Percentiles rank a stretch among this genome's conserved stretches.
Evolutionary conservation across 306 rosid species (phyloP).

Genomic region (Cicer cuneatum): DNA sequence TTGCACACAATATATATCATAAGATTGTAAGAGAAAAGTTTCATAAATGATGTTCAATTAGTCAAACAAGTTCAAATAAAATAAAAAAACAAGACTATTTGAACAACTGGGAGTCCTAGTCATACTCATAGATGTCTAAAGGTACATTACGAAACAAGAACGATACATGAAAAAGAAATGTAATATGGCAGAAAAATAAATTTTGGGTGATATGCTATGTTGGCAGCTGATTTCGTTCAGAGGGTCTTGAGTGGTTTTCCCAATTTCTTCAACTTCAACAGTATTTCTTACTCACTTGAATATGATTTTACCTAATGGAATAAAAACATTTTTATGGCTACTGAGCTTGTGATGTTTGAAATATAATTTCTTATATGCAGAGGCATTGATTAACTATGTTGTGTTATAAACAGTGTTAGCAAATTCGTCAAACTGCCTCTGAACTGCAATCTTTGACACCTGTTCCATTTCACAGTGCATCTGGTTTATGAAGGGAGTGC

Average conservation of each 20-base stretch:
- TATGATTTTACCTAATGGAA: not conserved
- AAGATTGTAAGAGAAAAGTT: slow-evolving; percentile 23
- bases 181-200: not conserved
- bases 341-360: not conserved
- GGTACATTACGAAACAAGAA: slow-evolving; percentile 23
- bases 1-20: slow-evolving; percentile 36
- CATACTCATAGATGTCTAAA: slow-evolving; percentile 21
- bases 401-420: not conserved
- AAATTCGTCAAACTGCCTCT: slow-evolving; percentile 3
- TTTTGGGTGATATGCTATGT: not conserved
- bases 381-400: not conserved
- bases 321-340: not conserved
- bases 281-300: not conserved
- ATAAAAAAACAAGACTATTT: slow-evolving; percentile 6
- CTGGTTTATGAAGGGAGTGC: not conserved
- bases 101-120: slow-evolving; percentile 23
- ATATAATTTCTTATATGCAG: not conserved
- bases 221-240: slow-evolving; percentile 17
- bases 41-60: slow-evolving; percentile 15
- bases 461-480: not conserved
- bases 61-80: slow-evolving; percentile 22
- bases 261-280: slow-evolving; percentile 13
- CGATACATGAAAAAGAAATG: slow-evolving; percentile 21
- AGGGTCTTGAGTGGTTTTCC: not conserved
- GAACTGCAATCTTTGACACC: not conserved